Evolutionary conservation across 1,284 basidiomycete genomes (phyloP).

Genomic region (Cryptococcus sp.): DNA sequence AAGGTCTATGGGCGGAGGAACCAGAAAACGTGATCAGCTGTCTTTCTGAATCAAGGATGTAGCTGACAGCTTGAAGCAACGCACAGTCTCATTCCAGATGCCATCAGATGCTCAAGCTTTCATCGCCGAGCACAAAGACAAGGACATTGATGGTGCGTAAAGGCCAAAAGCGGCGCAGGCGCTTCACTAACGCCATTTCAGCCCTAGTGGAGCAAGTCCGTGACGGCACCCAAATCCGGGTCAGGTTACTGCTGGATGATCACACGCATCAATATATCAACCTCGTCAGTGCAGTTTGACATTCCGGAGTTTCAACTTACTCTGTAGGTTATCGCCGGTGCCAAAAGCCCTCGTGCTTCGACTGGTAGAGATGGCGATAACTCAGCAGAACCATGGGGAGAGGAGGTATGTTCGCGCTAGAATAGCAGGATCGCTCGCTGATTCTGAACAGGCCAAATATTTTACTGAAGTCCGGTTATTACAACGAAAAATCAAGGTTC

Average conservation of each 20-base stretch:
- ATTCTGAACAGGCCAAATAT: conserved; percentile 67
- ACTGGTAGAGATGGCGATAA: conserved; percentile 66
- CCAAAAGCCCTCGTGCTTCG: conserved; percentile 66
- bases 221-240: conserved; percentile 85
- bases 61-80: conserved; percentile 53
- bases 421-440: neutral
- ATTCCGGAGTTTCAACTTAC: too few relatives aligned
- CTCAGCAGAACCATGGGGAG: conserved; percentile 69
- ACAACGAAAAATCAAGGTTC: conserved; percentile 80
- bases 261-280: conserved; percentile 62
- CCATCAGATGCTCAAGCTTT: conserved; percentile 83
- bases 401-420: conserved; percentile 61
- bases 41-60: neutral
- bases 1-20: conserved; percentile 78
- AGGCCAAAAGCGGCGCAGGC: neutral
- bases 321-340: conserved; percentile 64
- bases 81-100: conserved; percentile 77
- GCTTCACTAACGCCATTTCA: conserved; percentile 30
- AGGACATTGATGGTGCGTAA: conserved; percentile 70
- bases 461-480: conserved; percentile 91
- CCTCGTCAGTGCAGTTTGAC: conserved; percentile 21
- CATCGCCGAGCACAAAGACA: conserved; percentile 84
- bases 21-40: conserved; percentile 54
- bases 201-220: conserved; percentile 90
- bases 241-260: conserved; percentile 80